Base-by-base conservation (phyloP, 176 grass and related monocot species). In the Tillandsia leiboldiana region DNA sequence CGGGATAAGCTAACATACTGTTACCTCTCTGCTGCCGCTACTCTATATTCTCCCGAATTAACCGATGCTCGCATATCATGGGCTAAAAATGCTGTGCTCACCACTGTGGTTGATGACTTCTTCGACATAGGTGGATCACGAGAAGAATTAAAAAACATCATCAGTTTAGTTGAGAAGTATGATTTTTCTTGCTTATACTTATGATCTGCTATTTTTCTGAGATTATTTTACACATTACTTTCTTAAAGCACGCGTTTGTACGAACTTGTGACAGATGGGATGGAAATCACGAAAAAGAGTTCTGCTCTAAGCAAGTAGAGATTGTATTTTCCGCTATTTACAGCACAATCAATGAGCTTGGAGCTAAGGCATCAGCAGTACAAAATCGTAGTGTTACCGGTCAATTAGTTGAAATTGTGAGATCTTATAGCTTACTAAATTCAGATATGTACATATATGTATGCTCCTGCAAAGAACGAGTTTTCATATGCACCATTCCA, bases 51-150 rank as follows among this genome's bases (percentile, higher is more conserved):
- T 15, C 80, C 78, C 58, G 75, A 96, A 66, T 49, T 86, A 2
- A 81, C 77, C 13, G 78, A 88, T 67, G 87, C 83, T 29, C 83
- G 85, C 61, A 84, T 84, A 15, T 77, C 70, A 15, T 96, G 83
- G 85, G 53, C 85, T 1, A 80, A 84, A 82, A 91, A 88, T 80
- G 72, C 53, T 22, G 85, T 89, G 9, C 86, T 96, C 17, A 83
- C 85, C 13, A 89, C 83, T 11, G 12, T 88, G 0, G 75, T 87
- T 15, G 88, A 96, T 11, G 92, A 96, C 68, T 88, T 96, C 72
- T 96, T 96, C 47, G 92, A 96, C 49, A 42, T 86, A 54, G 83
- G 75, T 51, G 88, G 92, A 75, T 96, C 92, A 27, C 75, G 51
- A 63, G 85, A 91, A 73, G 92, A 96, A 67, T 48, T 86, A 13